phyloP scores from a whole-genome alignment of 2,329 filamentous ascomycete species.

The Aspergillus tanneri region DNA sequence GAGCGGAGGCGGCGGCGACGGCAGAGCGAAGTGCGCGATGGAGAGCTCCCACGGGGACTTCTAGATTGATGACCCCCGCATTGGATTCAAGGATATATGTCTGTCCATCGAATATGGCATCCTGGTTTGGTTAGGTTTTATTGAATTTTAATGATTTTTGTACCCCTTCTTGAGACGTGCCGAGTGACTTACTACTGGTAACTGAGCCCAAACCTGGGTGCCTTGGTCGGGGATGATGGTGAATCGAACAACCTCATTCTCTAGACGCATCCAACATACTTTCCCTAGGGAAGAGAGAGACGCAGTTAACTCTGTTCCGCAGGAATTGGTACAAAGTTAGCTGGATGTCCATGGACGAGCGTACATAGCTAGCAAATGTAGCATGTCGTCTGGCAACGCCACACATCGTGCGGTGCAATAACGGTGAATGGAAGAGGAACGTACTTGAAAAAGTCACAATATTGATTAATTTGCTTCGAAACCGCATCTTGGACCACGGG shows the following conservation, averaged over 20 bases:
- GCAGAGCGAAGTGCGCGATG: slow-evolving; percentile 91
- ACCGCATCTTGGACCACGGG: slow-evolving; percentile 29
- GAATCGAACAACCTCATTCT: slow-evolving; percentile 84
- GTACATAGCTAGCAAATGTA: too few relatives aligned
- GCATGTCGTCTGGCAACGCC: not conserved
- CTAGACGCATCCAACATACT: slow-evolving; percentile 85
- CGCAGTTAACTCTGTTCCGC: slow-evolving; percentile 56
- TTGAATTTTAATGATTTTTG: not conserved
- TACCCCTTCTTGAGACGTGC: not conserved
- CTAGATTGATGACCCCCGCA: slow-evolving; percentile 93
- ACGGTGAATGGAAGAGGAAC: slow-evolving; percentile 21
- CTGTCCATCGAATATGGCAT: slow-evolving; percentile 77
- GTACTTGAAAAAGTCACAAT: slow-evolving; percentile 52
- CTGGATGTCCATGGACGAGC: too few relatives aligned
- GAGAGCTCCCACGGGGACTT: slow-evolving; percentile 83
- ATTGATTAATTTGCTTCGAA: slow-evolving; percentile 34
- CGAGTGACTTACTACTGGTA: slow-evolving; percentile 38
- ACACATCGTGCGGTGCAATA: not conserved
- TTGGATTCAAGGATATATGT: slow-evolving; percentile 84
- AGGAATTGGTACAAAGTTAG: not conserved
- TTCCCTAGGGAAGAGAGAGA: slow-evolving; percentile 69
- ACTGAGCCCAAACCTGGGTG: slow-evolving; percentile 92
- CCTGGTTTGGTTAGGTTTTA: slow-evolving; percentile 38
- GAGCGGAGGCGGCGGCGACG: slow-evolving; percentile 74
- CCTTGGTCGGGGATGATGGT: slow-evolving; percentile 94